phyloP scores from a whole-genome alignment of 176 grass and related monocot species.

The Carex myosuroides region DNA sequence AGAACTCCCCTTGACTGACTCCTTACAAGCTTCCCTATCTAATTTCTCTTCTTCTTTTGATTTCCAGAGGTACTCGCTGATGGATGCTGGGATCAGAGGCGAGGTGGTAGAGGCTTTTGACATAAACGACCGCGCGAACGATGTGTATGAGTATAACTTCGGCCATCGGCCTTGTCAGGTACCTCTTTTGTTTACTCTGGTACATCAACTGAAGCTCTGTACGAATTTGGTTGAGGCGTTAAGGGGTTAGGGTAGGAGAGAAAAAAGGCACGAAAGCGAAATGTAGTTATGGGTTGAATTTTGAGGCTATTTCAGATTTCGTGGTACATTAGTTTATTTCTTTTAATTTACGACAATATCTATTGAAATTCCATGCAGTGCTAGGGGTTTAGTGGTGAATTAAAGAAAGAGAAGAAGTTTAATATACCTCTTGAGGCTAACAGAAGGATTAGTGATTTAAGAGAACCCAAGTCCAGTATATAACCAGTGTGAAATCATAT shows the following conservation, averaged over 20 bases:
- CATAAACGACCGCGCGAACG: constrained; percentile 83
- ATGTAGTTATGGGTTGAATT: not conserved
- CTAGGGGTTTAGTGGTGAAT: not conserved
- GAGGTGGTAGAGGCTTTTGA: constrained; percentile 88
- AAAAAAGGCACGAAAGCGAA: not conserved
- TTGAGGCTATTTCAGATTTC: not conserved
- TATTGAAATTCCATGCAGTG: not conserved
- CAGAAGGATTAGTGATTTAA: not conserved
- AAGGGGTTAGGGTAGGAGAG: not conserved
- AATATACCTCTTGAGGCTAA: not conserved
- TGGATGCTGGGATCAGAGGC: constrained; percentile 37
- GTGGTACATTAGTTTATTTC: not conserved
- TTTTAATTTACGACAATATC: not conserved
- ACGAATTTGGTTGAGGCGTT: not conserved
- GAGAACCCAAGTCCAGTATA: not conserved
- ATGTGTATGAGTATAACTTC: constrained; percentile 92
- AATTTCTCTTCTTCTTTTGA: constrained; percentile 25
- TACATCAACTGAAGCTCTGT: not conserved
- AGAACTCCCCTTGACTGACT: not conserved
- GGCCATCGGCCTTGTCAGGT: constrained; percentile 85
- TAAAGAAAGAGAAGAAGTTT: not conserved
- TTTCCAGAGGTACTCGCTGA: constrained; percentile 70
- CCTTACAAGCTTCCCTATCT: not conserved
- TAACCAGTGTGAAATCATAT: not conserved
- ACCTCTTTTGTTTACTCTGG: not conserved